phyloP scores from a whole-genome alignment of 169 alveolate species.

The Theileria orientalis region DNA sequence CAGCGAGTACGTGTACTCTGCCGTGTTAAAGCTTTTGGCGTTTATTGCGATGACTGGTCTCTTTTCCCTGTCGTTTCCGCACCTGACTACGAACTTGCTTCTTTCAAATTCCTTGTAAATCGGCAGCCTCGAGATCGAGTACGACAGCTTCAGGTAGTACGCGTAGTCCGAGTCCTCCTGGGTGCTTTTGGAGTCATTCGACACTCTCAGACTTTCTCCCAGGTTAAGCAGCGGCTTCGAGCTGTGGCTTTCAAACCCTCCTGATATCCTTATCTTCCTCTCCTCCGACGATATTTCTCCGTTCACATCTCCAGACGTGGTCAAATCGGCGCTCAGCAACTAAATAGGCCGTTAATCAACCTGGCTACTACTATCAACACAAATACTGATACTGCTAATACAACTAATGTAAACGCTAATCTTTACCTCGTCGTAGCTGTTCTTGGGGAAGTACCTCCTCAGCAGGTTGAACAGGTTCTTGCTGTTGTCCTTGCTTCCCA shows the following conservation, averaged over 20 bases:
- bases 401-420: too few relatives aligned
- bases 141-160: conserved; percentile 44
- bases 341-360: not conserved
- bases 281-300: conserved; percentile 57
- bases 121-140: conserved; percentile 47
- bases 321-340: conserved; percentile 50
- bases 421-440: conserved; percentile 37
- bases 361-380: not conserved
- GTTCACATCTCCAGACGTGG: conserved; percentile 43
- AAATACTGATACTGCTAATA: not conserved
- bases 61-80: conserved; percentile 28
- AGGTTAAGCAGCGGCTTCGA: conserved; percentile 31
- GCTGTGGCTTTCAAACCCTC: conserved; percentile 13
- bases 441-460: conserved; percentile 52
- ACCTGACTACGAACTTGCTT: conserved; percentile 31
- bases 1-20: conserved; percentile 16
- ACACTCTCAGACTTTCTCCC: conserved; percentile 42
- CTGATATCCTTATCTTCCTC: conserved; percentile 60
- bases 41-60: conserved; percentile 61
- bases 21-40: conserved; percentile 12
- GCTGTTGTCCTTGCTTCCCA: not conserved
- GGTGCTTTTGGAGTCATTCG: conserved; percentile 39
- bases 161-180: conserved; percentile 40
- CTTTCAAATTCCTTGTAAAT: conserved; percentile 37
- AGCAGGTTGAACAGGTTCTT: conserved; percentile 6